Percentiles rank a stretch among this genome's conserved stretches.
Evolutionary conservation across 1,284 basidiomycete genomes (phyloP).

Genomic region (Malassezia psittaci): DNA sequence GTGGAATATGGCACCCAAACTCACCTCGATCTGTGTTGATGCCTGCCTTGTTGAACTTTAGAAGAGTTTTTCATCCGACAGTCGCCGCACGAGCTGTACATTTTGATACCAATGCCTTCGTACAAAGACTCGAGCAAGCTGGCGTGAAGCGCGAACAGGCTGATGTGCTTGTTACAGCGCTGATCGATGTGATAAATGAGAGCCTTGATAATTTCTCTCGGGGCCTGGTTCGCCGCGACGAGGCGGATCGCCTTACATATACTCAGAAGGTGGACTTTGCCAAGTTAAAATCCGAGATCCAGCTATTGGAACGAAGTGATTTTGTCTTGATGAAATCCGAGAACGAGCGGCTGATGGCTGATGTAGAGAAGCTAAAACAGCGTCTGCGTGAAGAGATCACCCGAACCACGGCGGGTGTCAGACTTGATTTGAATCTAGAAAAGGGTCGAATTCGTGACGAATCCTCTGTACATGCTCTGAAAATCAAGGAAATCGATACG

Average conservation of each 20-base stretch:
- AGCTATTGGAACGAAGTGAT: slow-evolving; percentile 95
- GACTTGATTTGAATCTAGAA: slow-evolving; percentile 89
- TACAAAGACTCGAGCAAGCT: slow-evolving; percentile 39
- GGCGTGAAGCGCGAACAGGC: slow-evolving; percentile 42
- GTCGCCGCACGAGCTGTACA: slow-evolving; percentile 15
- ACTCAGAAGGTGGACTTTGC: slow-evolving; percentile 68
- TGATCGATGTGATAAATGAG: slow-evolving; percentile 43
- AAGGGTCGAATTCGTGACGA: slow-evolving; percentile 94
- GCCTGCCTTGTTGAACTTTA: too few relatives aligned
- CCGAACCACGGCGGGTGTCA: slow-evolving; percentile 82
- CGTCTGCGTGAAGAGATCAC: slow-evolving; percentile 71
- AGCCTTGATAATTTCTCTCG: slow-evolving; percentile 37
- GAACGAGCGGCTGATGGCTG: slow-evolving; percentile 78
- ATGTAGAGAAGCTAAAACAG: slow-evolving; percentile 94
- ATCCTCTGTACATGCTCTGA: slow-evolving; percentile 79
- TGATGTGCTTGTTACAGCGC: slow-evolving; percentile 37
- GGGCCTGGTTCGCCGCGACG: slow-evolving; percentile 40
- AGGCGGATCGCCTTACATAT: slow-evolving; percentile 42
- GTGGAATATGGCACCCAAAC: background rate
- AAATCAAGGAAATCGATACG: slow-evolving; percentile 97
- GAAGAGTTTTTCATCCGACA: background rate
- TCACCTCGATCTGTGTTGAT: too few relatives aligned
- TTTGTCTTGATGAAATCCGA: slow-evolving; percentile 88
- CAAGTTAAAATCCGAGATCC: slow-evolving; percentile 87
- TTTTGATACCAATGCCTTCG: slow-evolving; percentile 45